phyloP scores from a whole-genome alignment of 2,329 filamentous ascomycete species.

The Penicillium oxalicum region DNA sequence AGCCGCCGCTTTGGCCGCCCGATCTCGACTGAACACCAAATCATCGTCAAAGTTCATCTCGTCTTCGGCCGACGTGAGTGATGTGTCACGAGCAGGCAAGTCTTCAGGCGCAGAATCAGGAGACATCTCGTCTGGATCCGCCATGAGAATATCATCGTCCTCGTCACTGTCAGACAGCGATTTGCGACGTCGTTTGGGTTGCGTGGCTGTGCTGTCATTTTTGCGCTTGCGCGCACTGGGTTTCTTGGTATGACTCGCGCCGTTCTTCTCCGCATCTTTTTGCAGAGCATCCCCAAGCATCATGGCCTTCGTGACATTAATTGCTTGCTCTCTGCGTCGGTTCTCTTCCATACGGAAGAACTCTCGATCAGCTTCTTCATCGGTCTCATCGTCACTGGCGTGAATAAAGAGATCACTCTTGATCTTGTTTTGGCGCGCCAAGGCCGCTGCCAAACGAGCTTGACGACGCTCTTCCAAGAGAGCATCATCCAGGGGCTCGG shows the following conservation, averaged over 20 bases:
- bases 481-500: constrained; percentile 58
- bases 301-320: constrained; percentile 46
- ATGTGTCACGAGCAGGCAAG: constrained; percentile 18
- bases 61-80: constrained; percentile 26
- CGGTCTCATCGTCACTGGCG: constrained; percentile 82
- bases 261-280: constrained; percentile 24
- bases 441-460: constrained; percentile 59
- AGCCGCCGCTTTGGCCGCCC: constrained; percentile 11
- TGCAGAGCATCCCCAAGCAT: constrained; percentile 34
- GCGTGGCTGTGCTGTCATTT: constrained; percentile 20
- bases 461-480: constrained; percentile 54
- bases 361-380: constrained; percentile 63
- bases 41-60: constrained; percentile 32
- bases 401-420: constrained; percentile 80
- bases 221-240: constrained; percentile 25
- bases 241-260: constrained; percentile 21
- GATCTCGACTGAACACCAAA: constrained; percentile 28
- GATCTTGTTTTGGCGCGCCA: constrained; percentile 70
- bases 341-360: constrained; percentile 75
- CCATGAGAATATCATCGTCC: constrained; percentile 26
- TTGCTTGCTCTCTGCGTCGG: constrained; percentile 53
- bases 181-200: constrained; percentile 27
- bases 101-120: constrained; percentile 11
- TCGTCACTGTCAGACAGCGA: constrained; percentile 15
- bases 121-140: constrained; percentile 17